Conservation (phyloP, 306 rosid genomes). For the Begonia masoniana region DNA sequence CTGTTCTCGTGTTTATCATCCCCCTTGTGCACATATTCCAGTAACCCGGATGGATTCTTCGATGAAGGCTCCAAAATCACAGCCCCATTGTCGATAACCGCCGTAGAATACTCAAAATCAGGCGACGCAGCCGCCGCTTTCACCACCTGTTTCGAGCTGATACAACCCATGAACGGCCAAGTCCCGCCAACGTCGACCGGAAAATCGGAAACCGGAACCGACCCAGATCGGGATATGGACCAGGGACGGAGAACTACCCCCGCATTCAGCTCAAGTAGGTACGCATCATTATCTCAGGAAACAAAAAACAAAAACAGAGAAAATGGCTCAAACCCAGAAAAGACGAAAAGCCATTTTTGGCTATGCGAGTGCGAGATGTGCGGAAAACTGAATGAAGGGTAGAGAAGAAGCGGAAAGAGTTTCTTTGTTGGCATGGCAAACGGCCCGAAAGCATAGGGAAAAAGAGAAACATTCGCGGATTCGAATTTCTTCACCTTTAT, state of each 20-base stretch:
- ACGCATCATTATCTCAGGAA: constrained; percentile 4
- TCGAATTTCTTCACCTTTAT: constrained; percentile 29
- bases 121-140: constrained; percentile 10
- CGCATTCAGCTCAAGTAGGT: constrained; percentile 28
- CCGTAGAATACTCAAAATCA: constrained; percentile 5
- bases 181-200: constrained; percentile 23
- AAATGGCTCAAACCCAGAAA: constrained; percentile 4
- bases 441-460: constrained; percentile 37
- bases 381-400: constrained; percentile 11
- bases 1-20: constrained; percentile 22
- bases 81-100: constrained; percentile 16
- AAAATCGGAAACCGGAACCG: constrained; percentile 4
- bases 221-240: constrained; percentile 30
- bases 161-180: constrained; percentile 74
- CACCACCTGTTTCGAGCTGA: constrained; percentile 50
- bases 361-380: constrained; percentile 21
- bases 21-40: constrained; percentile 14
- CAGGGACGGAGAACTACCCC: constrained; percentile 23
- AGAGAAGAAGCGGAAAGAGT: background rate
- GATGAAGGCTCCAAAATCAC: constrained; percentile 6
- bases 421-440: constrained; percentile 10
- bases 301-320: constrained; percentile 1
- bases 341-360: constrained; percentile 12
- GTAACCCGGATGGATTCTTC: constrained; percentile 10
- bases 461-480: constrained; percentile 26